Evolutionary conservation across 768 basidiomycete species (phyloP).

Genomic region (Lactifluus pinguis): DNA sequence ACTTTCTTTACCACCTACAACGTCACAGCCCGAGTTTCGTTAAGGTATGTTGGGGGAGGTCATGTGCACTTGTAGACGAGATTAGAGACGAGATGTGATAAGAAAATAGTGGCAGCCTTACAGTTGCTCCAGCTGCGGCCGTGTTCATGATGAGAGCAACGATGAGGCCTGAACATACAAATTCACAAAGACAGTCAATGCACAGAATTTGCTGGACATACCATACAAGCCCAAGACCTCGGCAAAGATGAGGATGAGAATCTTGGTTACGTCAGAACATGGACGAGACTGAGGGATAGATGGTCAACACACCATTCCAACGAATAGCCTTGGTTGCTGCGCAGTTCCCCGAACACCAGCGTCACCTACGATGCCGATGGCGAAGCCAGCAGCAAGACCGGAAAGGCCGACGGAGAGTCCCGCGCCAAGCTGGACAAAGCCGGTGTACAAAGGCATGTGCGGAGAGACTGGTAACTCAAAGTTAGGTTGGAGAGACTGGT

Average conservation of each 20-base stretch:
- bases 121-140: neutral
- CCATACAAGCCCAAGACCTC: conserved; percentile 93
- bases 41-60: neutral
- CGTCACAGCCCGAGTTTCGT: neutral
- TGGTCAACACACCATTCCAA: conserved; percentile 64
- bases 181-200: neutral
- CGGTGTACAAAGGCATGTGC: conserved; percentile 61
- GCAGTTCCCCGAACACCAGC: conserved; percentile 97
- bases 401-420: conserved; percentile 90
- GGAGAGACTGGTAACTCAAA: conserved; percentile 5
- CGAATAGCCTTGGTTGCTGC: conserved; percentile 89
- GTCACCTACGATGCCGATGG: conserved; percentile 97
- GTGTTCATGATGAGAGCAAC: conserved; percentile 48
- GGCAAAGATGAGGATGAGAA: conserved; percentile 93
- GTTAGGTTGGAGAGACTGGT: neutral
- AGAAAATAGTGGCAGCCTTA: neutral
- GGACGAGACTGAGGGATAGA: neutral
- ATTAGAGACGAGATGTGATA: neutral
- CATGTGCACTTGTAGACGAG: conserved; percentile 8
- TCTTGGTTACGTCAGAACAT: neutral
- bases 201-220: neutral
- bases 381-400: conserved; percentile 95
- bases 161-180: conserved; percentile 30
- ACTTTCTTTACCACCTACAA: neutral
- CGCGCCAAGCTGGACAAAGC: conserved; percentile 90